Evolutionary conservation across 2,329 filamentous ascomycete genomes (phyloP).

Genomic region (Diaporthe eres): DNA sequence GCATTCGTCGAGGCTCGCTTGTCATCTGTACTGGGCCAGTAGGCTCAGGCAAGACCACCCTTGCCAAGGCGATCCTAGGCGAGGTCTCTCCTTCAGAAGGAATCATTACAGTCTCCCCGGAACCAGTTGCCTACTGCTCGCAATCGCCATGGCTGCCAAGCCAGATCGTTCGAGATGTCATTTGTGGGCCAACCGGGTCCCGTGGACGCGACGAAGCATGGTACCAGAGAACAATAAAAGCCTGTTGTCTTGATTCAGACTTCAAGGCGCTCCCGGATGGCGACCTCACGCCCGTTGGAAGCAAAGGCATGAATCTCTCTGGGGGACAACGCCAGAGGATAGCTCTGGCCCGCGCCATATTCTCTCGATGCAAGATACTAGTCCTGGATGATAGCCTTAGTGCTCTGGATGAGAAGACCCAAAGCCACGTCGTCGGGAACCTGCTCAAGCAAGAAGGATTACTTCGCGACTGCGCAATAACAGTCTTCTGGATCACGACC

Average conservation of each 20-base stretch:
- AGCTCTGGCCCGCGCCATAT: slow-evolving; percentile 56
- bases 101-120: slow-evolving; percentile 46
- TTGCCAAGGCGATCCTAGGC: slow-evolving; percentile 49
- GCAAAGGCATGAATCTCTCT: slow-evolving; percentile 45
- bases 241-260: slow-evolving; percentile 47
- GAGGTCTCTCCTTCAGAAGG: slow-evolving; percentile 47
- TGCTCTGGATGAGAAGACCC: slow-evolving; percentile 53
- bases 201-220: slow-evolving; percentile 44
- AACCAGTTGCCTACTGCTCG: slow-evolving; percentile 52
- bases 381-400: slow-evolving; percentile 56
- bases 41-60: slow-evolving; percentile 50
- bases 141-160: slow-evolving; percentile 56
- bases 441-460: slow-evolving; percentile 51
- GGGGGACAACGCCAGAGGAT: slow-evolving; percentile 45
- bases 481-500: slow-evolving; percentile 53
- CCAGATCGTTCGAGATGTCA: slow-evolving; percentile 51
- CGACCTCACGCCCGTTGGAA: slow-evolving; percentile 45
- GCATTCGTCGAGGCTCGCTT: slow-evolving; percentile 45
- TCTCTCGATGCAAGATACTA: slow-evolving; percentile 47
- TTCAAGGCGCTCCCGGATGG: slow-evolving; percentile 44
- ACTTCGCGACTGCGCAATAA: slow-evolving; percentile 46
- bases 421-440: slow-evolving; percentile 48
- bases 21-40: slow-evolving; percentile 48
- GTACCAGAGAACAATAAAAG: slow-evolving; percentile 50
- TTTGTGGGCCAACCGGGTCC: slow-evolving; percentile 45